Evolutionary conservation across 73 alveolate species (phyloP), one percentile per base, ranked within the genome.

Genomic region (Paramecium bursaria): DNA sequence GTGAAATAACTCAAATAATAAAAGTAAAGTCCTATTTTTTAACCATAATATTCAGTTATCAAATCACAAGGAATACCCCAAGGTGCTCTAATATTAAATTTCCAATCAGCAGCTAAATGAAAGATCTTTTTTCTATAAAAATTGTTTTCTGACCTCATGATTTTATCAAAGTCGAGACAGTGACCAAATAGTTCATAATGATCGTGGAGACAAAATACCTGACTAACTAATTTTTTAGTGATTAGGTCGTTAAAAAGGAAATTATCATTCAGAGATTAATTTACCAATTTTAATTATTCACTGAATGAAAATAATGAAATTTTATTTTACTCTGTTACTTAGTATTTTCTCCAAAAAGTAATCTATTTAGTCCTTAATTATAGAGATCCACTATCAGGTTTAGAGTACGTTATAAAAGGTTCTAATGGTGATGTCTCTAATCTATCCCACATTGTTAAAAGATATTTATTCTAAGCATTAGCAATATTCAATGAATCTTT

Each of bases 151-250:
- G 29, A 25, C 7, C 50, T 57, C 15, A 57, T n/a, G 0, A 50
- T 30, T 21, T 57, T 29, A n/a, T 26, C 50, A 26, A 29, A 29
- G 17, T 26, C 17, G 4, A 29, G 21, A 7, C 76, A 57, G 31
- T 57, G 39, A 1, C 76, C 76, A 25, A 26, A 27, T 10, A 57
- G 14, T 10, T 57, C 76, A 57, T 57, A 57, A 25, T 57, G 19
- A 57, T 57, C 76, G 31, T 57, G 26, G 9, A 57, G 21, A 57
- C 76, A 57, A 57, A 57, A 57, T n/a, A 57, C 26, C 31, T 57
- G n/a, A 29, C 15, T 1, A 11, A 57, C 31, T 3, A n/a, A 57
- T 1, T 26, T 26, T 26, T 29, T 57, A 33, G 13, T 29, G 21
- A 44, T 57, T 25, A 57, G 31, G 11, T 33, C 29, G 31, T 57